Evolutionary conservation across 2,329 filamentous ascomycete species (phyloP).

Genomic region (Fulvia fulva): DNA sequence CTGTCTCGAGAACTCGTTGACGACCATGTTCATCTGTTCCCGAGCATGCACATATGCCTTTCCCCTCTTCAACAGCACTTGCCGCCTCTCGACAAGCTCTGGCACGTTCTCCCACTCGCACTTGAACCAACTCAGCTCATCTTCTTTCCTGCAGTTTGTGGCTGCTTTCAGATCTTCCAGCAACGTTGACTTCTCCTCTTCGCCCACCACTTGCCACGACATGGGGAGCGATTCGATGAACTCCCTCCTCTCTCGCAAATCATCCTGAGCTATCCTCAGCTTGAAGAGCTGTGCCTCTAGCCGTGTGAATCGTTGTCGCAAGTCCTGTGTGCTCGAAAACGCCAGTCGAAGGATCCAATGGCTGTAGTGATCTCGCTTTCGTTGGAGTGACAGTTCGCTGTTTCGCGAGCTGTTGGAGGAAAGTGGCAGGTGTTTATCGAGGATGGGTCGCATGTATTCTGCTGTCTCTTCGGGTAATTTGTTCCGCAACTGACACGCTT

Average conservation of each 20-base stretch:
- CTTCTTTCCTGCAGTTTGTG: slow-evolving; percentile 51
- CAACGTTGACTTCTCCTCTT: slow-evolving; percentile 72
- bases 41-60: slow-evolving; percentile 87
- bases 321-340: slow-evolving; percentile 85
- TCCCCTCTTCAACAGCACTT: slow-evolving; percentile 71
- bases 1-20: slow-evolving; percentile 76
- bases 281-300: slow-evolving; percentile 88
- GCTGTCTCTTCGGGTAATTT: slow-evolving; percentile 76
- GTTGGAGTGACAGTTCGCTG: slow-evolving; percentile 61
- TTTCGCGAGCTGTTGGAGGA: slow-evolving; percentile 66
- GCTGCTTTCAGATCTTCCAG: slow-evolving; percentile 59
- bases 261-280: slow-evolving; percentile 74
- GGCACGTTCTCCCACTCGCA: slow-evolving; percentile 93
- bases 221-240: slow-evolving; percentile 77
- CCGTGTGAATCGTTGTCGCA: slow-evolving; percentile 78
- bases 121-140: slow-evolving; percentile 91
- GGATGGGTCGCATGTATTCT: slow-evolving; percentile 75
- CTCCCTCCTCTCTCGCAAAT: slow-evolving; percentile 63
- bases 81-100: slow-evolving; percentile 76
- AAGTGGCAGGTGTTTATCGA: slow-evolving; percentile 82
- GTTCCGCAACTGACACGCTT: slow-evolving; percentile 94
- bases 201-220: slow-evolving; percentile 77
- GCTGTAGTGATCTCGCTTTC: slow-evolving; percentile 94
- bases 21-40: slow-evolving; percentile 84
- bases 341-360: slow-evolving; percentile 95